These are phyloP conservation scores for Trypethelium eluteriae DNA, from an alignment of 495 filamentous ascomycete genomes.

Conservation along the genomic window DNA sequence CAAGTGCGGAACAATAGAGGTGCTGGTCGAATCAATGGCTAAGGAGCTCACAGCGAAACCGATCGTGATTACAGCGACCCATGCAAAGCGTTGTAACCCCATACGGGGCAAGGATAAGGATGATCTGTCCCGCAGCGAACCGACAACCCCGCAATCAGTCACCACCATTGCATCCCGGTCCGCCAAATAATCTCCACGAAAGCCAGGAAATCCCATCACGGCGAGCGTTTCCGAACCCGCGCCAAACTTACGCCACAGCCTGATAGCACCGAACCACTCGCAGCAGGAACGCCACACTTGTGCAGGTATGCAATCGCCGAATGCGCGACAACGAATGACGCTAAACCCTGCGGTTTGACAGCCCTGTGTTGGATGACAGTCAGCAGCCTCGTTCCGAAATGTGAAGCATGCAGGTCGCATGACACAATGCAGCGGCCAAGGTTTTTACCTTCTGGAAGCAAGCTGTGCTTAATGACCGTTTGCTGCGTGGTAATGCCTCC, in stretches of 20 bases:
- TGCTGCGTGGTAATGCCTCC: constrained; percentile 38
- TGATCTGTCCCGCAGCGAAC: background rate
- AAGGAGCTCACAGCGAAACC: constrained; percentile 11
- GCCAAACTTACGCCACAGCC: background rate
- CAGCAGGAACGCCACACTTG: background rate
- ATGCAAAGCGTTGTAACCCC: constrained; percentile 1
- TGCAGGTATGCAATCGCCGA: background rate
- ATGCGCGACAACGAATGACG: background rate
- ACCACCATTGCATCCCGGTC: background rate
- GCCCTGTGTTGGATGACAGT: background rate
- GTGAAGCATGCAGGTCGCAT: background rate
- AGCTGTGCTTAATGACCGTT: background rate
- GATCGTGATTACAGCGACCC: constrained; percentile 11
- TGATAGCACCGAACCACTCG: background rate
- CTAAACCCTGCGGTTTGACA: background rate
- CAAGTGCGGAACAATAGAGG: background rate
- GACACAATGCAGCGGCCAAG: background rate
- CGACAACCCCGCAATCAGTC: constrained; percentile 9
- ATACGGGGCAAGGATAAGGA: background rate
- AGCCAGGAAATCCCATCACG: constrained; percentile 4
- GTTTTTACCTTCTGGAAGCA: background rate
- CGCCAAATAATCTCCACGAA: background rate
- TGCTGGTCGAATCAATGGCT: constrained; percentile 4
- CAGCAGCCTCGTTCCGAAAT: background rate
- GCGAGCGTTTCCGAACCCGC: background rate